Base-by-base conservation (phyloP, 306 rosid genomes). In the Astragalus glycyphyllos region DNA sequence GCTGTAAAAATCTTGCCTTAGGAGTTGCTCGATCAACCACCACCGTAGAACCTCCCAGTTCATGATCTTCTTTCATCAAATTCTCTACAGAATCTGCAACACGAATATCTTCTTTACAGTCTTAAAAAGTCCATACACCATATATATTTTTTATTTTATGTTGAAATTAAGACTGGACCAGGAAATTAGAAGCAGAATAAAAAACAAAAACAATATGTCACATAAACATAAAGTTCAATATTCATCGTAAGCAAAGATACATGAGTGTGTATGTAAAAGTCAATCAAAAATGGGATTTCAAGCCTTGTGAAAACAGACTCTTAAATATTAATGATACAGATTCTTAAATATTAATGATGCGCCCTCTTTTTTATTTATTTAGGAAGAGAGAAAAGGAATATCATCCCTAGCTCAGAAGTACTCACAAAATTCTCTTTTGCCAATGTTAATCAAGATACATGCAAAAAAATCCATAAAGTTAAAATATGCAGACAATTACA, bases 1-100 rank as follows among this genome's bases (percentile, higher is more conserved):
- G 75, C 46, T 55, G 49, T 26, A 66, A 54, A 73, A 69, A 72
- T 72, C 88, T 84, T 89, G 75, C 99, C 96, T 95, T 95, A 23
- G 97, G 97, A 26, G 97, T 95, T 9, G 99, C 99, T 67, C 96
- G 87, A 79, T 95, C 99, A 80, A 95, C 97, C 80, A 95, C 99
- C 61, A 95, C 88, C 58, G 86, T 49, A 65, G 96, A 86, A 65
- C 97, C 97, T 4, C 96, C 99, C 67, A 95, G 76, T 58, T 91
- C 96, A 80, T 95, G 99, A 60, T 91, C 87, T 58, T 95, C 99
- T 61, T 75, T 77, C 99, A 95, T 91, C 91, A 95, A 83, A 80
- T 13, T 87, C 63, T 95, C 99, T 47, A 91, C 97, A 44, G 97
- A 87, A 46, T 95, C 99, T 95, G 88, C 84, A 91, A 76, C 29